These are phyloP conservation scores for Scenedesmus sp. DNA, from an alignment of 163 green algal species.

Conservation along the genomic window DNA sequence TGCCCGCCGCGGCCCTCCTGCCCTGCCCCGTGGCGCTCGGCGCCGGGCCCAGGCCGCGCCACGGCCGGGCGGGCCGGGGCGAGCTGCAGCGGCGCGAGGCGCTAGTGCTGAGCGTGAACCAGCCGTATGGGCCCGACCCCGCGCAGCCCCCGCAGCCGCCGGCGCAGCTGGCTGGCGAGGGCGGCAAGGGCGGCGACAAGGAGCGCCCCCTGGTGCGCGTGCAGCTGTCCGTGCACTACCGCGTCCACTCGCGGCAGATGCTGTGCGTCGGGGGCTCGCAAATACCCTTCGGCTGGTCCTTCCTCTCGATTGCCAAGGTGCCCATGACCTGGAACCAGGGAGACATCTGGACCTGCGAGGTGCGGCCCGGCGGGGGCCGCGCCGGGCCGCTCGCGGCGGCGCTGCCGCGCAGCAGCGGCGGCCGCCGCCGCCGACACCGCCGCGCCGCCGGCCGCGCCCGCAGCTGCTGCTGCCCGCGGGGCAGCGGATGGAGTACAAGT, in stretches of 20 bases:
- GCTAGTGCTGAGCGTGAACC: slow-evolving; percentile 40
- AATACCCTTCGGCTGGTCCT: slow-evolving; percentile 93
- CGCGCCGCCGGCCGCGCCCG: not conserved
- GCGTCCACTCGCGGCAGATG: slow-evolving; percentile 90
- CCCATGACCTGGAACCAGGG: slow-evolving; percentile 89
- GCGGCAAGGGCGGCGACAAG: slow-evolving; percentile 39
- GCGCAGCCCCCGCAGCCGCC: slow-evolving; percentile 25
- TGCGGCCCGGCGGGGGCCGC: slow-evolving; percentile 42
- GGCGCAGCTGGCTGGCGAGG: not conserved
- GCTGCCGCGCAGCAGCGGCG: too few relatives aligned
- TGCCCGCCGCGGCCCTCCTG: too few relatives aligned
- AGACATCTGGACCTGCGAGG: slow-evolving; percentile 90
- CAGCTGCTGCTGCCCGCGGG: slow-evolving; percentile 85
- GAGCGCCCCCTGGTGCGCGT: slow-evolving; percentile 41
- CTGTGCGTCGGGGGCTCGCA: slow-evolving; percentile 83
- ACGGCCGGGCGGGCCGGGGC: too few relatives aligned
- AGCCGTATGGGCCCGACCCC: slow-evolving; percentile 23
- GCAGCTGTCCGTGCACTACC: slow-evolving; percentile 77
- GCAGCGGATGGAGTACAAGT: slow-evolving; percentile 93
- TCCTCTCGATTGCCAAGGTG: slow-evolving; percentile 93
- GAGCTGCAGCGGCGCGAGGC: slow-evolving; percentile 10
- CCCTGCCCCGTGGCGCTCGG: too few relatives aligned
- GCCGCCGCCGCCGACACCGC: too few relatives aligned
- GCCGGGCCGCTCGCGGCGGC: not conserved
- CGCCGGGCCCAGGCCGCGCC: too few relatives aligned